Evolutionary conservation across 2,329 filamentous ascomycete species (phyloP).

Genomic region (Blastomyces gilchristii): DNA sequence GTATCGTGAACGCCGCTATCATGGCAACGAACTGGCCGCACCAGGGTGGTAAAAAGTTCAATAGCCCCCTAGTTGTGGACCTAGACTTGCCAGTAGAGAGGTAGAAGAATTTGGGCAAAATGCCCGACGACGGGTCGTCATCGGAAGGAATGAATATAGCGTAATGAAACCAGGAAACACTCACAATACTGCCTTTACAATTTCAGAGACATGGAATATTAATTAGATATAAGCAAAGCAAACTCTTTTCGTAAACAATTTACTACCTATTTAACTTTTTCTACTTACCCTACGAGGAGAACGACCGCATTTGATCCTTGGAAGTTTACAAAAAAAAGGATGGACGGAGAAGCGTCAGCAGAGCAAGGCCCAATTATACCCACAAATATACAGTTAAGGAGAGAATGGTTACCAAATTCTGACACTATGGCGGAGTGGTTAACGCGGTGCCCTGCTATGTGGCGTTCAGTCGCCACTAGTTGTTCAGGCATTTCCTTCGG

Average conservation of each 20-base stretch:
- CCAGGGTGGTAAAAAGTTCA: constrained; percentile 50
- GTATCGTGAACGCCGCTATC: constrained; percentile 69
- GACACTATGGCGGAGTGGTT: constrained; percentile 4
- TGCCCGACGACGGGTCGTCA: too few relatives aligned
- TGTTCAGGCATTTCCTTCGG: constrained; percentile 7
- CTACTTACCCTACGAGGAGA: background rate
- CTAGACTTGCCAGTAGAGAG: constrained; percentile 51
- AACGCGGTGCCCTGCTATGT: constrained; percentile 4
- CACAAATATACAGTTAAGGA: background rate
- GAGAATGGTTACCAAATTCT: background rate
- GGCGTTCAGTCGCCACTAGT: background rate
- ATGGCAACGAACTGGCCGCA: constrained; percentile 59
- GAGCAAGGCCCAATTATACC: background rate
- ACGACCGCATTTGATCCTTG: background rate
- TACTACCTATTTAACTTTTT: background rate
- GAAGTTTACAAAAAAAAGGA: background rate
- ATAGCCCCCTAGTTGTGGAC: constrained; percentile 78
- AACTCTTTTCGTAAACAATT: background rate
- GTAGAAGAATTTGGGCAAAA: background rate
- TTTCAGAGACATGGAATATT: background rate
- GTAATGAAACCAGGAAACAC: background rate
- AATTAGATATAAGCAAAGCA: background rate
- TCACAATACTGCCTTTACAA: background rate
- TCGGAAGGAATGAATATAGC: background rate
- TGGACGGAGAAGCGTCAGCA: too few relatives aligned